Evolutionary conservation across 495 filamentous ascomycete genomes (phyloP), one percentile per base, ranked within the genome.

Genomic region (Penicillium daleae): DNA sequence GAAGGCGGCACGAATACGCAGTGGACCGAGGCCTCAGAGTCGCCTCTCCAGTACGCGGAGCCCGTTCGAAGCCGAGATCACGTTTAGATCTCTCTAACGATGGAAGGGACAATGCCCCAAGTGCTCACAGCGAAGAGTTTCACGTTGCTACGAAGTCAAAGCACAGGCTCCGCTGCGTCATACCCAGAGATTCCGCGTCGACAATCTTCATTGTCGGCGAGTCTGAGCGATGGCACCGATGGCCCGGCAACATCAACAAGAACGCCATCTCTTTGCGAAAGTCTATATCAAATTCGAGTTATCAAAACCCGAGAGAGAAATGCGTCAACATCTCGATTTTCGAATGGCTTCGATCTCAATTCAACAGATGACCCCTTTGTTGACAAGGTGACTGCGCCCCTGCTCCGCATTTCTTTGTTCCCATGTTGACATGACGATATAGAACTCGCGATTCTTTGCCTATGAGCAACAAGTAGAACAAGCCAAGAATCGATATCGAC

Each of bases 161-260:
- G 59, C 19, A 35, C 39, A 17, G 54, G 40, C 17, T 70, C 69
- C 22, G 66, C 24, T 57, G 46, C 37, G 31, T 63, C 59, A 1
- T 76, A 68, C 53, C 67, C 73, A 19, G 33, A 29, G 13, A 76
- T 74, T 24, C 73, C 73, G 48, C 56, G 54, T 32, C 72, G 73
- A 24, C 46, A 56, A 9, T 76, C 73, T 1, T 76, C 73, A 10
- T 59, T 76, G 15, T 60, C 51, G 26, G 39, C 56, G 3, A 60
- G 42, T 22, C 21, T 58, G 48, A 59, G 49, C 8, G 44, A 56
- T 21, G 61, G 53, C 37, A 65, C 64, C 2, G 62, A 27, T 33
- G 61, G 44, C 10, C 61, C 50, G 35, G 60, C 57, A 29, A 56
- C 66, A 21, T 74, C 72, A 22, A 71, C 72, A 17, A 66, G 68